A percentile compares a stretch with the other conserved stretches of the same genome.
Conservation (phyloP, 768 basidiomycete species). For the Rhodocollybia butyracea region DNA sequence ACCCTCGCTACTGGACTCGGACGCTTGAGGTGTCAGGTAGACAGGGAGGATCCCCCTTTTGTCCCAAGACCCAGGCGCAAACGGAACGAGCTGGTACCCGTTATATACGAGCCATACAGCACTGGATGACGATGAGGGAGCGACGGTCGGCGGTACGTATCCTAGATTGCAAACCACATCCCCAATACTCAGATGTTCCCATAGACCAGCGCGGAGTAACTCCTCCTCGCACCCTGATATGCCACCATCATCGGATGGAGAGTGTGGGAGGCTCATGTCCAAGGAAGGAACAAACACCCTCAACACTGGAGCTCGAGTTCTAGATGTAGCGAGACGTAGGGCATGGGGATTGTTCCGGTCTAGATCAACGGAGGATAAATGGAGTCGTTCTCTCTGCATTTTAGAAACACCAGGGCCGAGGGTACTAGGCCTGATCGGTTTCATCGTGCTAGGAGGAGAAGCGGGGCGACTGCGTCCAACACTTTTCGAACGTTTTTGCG, state of each 20-base stretch:
- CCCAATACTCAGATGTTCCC: constrained; percentile 72
- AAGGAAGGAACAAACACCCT: constrained; percentile 75
- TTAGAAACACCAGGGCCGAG: neutral
- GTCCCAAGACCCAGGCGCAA: neutral
- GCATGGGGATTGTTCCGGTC: constrained; percentile 46
- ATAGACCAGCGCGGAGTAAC: constrained; percentile 62
- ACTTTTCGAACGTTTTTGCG: constrained; percentile 9
- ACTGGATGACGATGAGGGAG: neutral
- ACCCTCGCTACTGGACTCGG: neutral
- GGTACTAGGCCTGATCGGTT: neutral
- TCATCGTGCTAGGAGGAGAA: neutral
- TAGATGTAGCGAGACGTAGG: constrained; percentile 54
- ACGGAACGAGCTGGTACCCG: constrained; percentile 43
- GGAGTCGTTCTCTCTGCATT: neutral
- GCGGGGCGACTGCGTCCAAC: constrained; percentile 1
- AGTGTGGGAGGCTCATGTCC: constrained; percentile 25
- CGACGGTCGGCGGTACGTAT: constrained; percentile 49
- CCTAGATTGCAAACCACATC: constrained; percentile 82
- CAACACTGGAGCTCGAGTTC: constrained; percentile 66
- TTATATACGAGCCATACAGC: constrained; percentile 69
- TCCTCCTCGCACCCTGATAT: constrained; percentile 55
- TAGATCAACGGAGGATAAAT: neutral
- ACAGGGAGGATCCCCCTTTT: neutral
- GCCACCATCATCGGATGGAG: constrained; percentile 30
- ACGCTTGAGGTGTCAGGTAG: neutral